These are phyloP conservation scores for Botrytis hyacinthi DNA, from an alignment of 2,329 filamentous ascomycete genomes.

Conservation along the genomic window DNA sequence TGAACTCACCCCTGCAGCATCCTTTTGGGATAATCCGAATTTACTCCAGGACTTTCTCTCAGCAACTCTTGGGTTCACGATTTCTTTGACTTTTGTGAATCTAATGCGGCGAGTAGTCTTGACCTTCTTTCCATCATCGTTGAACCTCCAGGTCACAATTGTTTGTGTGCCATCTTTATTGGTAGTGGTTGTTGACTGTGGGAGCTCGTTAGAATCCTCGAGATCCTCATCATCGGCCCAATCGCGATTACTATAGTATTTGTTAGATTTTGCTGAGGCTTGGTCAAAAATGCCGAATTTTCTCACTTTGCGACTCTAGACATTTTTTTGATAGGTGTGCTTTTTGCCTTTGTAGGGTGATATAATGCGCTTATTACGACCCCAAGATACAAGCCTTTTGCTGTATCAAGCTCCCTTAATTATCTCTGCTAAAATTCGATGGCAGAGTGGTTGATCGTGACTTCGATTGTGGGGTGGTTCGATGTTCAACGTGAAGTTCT, in stretches of 20 bases:
- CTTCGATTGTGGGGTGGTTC: slow-evolving; percentile 18
- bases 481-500: slow-evolving; percentile 17
- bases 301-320: slow-evolving; percentile 48
- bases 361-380: neutral
- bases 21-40: slow-evolving; percentile 87
- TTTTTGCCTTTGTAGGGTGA: slow-evolving; percentile 16
- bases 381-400: slow-evolving; percentile 5
- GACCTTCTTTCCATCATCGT: slow-evolving; percentile 92
- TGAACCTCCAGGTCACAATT: slow-evolving; percentile 82
- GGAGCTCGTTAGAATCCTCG: slow-evolving; percentile 64
- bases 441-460: slow-evolving; percentile 18
- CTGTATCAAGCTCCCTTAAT: slow-evolving; percentile 3
- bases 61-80: slow-evolving; percentile 94
- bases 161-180: slow-evolving; percentile 99
- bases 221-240: slow-evolving; percentile 93
- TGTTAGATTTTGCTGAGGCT: slow-evolving; percentile 26
- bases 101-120: slow-evolving; percentile 97
- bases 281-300: slow-evolving; percentile 12
- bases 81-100: slow-evolving; percentile 84
- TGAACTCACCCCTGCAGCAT: slow-evolving; percentile 60
- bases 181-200: slow-evolving; percentile 80
- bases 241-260: slow-evolving; percentile 49
- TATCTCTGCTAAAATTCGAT: slow-evolving; percentile 4
- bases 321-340: slow-evolving; percentile 36
- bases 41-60: slow-evolving; percentile 92